Conservation (phyloP, 352 stramenopile genomes). For the Phytophthora palmivora region DNA sequence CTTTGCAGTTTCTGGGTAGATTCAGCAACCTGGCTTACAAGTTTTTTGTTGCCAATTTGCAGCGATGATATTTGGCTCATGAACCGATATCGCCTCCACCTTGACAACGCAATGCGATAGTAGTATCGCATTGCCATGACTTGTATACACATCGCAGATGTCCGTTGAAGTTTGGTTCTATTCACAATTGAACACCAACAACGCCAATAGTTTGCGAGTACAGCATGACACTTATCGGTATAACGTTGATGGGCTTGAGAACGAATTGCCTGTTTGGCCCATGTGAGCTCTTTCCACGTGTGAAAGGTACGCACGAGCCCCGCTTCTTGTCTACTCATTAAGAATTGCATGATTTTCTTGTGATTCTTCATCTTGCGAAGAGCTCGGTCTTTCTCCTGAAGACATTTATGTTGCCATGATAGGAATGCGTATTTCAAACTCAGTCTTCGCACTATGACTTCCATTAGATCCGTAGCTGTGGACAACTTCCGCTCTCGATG, state of each 20-base stretch:
- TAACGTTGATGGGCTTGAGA: slow-evolving; percentile 10
- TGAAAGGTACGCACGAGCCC: slow-evolving; percentile 37
- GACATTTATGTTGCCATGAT: slow-evolving; percentile 19
- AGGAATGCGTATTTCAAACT: slow-evolving; percentile 9
- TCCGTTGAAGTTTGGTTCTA: slow-evolving; percentile 12
- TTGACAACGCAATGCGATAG: slow-evolving; percentile 28
- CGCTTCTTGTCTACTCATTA: slow-evolving; percentile 40
- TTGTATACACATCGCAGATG: slow-evolving; percentile 9
- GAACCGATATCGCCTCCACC: slow-evolving; percentile 34
- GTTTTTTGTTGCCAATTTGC: slow-evolving; percentile 7
- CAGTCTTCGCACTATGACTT: neutral
- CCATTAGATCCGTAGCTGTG: slow-evolving; percentile 4
- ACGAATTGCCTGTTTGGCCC: slow-evolving; percentile 5
- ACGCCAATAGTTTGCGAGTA: slow-evolving; percentile 13
- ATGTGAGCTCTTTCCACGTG: slow-evolving; percentile 33
- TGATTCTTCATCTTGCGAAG: slow-evolving; percentile 34
- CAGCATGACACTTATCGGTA: slow-evolving; percentile 6
- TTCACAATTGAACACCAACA: slow-evolving; percentile 18
- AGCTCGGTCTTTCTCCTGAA: slow-evolving; percentile 14
- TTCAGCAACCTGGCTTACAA: slow-evolving; percentile 22
- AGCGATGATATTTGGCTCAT: slow-evolving; percentile 16
- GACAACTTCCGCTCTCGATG: slow-evolving; percentile 7
- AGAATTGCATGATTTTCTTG: slow-evolving; percentile 42
- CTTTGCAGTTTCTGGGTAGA: slow-evolving; percentile 13
- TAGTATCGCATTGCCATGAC: slow-evolving; percentile 15